phyloP scores from a whole-genome alignment of 495 filamentous ascomycete genomes.

The Lasiosphaeria miniovina region DNA sequence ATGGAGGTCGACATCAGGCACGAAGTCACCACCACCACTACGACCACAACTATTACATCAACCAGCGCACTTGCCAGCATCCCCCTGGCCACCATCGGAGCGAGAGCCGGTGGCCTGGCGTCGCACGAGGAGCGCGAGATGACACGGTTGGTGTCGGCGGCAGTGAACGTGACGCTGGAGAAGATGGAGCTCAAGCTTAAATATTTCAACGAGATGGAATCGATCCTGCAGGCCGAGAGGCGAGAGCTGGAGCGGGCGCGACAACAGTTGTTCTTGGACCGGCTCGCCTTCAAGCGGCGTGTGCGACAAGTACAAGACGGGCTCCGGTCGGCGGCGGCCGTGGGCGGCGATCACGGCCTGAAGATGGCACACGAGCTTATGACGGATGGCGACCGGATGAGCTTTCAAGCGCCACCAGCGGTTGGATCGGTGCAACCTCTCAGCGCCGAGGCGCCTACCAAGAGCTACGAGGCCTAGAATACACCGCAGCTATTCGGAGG shows the following conservation, averaged over 20 bases:
- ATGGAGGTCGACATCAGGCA: conserved; percentile 54
- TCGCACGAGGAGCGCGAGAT: conserved; percentile 96
- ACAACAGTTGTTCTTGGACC: conserved; percentile 89
- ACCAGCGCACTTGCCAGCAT: conserved; percentile 64
- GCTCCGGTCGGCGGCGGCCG: conserved; percentile 58
- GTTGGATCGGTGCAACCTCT: conserved; percentile 57
- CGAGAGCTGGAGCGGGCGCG: conserved; percentile 86
- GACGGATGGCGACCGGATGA: conserved; percentile 54
- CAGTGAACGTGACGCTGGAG: conserved; percentile 79
- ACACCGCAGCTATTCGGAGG: background rate
- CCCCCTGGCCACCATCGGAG: conserved; percentile 79
- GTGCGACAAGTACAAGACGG: conserved; percentile 77
- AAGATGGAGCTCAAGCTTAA: conserved; percentile 81
- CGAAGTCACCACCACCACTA: conserved; percentile 37
- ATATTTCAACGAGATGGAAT: conserved; percentile 95
- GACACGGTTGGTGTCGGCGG: conserved; percentile 82
- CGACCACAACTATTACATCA: conserved; percentile 41
- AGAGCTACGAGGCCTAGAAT: conserved; percentile 48
- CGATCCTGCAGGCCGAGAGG: conserved; percentile 84
- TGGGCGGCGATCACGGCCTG: conserved; percentile 60
- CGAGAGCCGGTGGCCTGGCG: conserved; percentile 79
- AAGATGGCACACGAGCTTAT: conserved; percentile 49
- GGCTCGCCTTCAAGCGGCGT: conserved; percentile 83
- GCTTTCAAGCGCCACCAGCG: conserved; percentile 54
- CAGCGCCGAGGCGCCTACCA: conserved; percentile 57